phyloP scores from a whole-genome alignment of 768 basidiomycete species.

The Leccinellum albellum region DNA sequence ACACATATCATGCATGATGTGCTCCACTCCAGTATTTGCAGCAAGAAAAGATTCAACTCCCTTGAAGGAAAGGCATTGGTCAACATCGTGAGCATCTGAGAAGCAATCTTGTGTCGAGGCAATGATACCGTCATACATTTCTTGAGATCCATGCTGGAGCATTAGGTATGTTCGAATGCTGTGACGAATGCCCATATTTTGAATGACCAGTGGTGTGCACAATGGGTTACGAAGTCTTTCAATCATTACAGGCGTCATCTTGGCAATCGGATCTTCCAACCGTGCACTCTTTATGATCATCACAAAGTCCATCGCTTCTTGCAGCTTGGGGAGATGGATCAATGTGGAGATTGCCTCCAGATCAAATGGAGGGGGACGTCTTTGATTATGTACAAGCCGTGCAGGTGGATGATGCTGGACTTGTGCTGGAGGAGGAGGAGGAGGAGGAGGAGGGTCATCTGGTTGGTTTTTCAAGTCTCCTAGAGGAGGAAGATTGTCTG shows the following conservation, averaged over 20 bases:
- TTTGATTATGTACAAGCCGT: neutral
- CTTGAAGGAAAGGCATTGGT: neutral
- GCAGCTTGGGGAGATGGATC: neutral
- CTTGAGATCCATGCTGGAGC: neutral
- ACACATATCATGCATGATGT: slow-evolving; percentile 41
- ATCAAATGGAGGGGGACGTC: neutral
- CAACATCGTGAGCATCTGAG: too few species aligned
- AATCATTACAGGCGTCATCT: neutral
- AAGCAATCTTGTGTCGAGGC: neutral
- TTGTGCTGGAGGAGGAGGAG: too few species aligned
- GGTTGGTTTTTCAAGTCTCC: too few species aligned
- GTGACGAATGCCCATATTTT: neutral
- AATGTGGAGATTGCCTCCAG: neutral
- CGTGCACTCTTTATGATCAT: neutral
- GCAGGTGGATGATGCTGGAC: too few species aligned
- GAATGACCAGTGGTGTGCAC: neutral
- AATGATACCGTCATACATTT: neutral
- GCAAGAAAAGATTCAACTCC: slow-evolving; percentile 4
- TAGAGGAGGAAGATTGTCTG: too few species aligned
- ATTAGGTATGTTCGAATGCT: neutral
- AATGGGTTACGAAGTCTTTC: neutral
- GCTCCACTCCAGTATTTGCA: slow-evolving; percentile 27
- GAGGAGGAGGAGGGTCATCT: too few species aligned
- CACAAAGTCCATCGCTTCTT: neutral
- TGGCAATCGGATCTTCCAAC: neutral